A percentile compares a stretch with the other conserved stretches of the same genome.
phyloP scores from a whole-genome alignment of 306 rosid species.

The Vigna reflexopilosa region DNA sequence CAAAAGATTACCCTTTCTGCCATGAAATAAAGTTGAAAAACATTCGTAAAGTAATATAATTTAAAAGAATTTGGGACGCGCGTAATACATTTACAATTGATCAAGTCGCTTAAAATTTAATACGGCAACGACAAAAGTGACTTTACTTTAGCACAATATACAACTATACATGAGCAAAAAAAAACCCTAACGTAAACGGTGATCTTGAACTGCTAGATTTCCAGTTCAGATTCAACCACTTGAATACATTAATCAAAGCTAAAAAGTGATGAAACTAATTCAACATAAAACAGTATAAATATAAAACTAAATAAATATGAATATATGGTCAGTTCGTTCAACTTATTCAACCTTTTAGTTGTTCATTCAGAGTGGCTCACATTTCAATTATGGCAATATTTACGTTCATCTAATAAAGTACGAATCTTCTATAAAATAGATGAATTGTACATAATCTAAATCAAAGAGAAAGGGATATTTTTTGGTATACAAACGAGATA shows the following conservation, averaged over 20 bases:
- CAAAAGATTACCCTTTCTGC: too few relatives aligned
- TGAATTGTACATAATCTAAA: background rate
- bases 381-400: background rate
- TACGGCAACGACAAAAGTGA: too few relatives aligned
- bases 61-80: too few relatives aligned
- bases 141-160: too few relatives aligned
- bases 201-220: background rate
- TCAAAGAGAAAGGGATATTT: background rate
- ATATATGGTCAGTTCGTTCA: background rate
- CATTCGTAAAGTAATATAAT: too few relatives aligned
- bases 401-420: background rate
- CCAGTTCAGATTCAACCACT: background rate
- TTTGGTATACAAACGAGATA: slow-evolving; percentile 13
- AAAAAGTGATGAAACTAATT: background rate
- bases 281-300: background rate
- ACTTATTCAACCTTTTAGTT: background rate
- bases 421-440: background rate
- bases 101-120: too few relatives aligned
- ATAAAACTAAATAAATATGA: background rate
- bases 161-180: too few relatives aligned
- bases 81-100: too few relatives aligned
- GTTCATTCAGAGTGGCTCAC: background rate
- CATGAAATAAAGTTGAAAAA: too few relatives aligned
- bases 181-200: background rate
- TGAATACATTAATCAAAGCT: background rate